These are phyloP conservation scores for Hanseniaspora occidentalis DNA, from an alignment of 805 yeast species.

Conservation along the genomic window DNA sequence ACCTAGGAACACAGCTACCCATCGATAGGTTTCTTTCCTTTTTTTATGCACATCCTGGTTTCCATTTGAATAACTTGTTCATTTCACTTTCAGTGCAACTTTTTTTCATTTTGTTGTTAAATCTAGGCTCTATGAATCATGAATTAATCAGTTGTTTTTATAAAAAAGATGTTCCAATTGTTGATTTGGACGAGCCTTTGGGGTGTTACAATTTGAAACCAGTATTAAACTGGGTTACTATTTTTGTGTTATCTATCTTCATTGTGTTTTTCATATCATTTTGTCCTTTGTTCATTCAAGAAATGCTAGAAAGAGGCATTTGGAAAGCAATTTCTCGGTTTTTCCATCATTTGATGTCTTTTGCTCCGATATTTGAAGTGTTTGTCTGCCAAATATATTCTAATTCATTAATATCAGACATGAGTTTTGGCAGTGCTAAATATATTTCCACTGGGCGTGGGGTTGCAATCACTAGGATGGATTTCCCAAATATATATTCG, in stretches of 20 bases:
- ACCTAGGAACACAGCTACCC: conserved; percentile 80
- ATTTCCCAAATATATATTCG: conserved; percentile 61
- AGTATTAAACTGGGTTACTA: conserved; percentile 78
- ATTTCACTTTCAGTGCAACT: conserved; percentile 79
- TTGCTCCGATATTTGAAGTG: conserved; percentile 89
- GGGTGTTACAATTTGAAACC: conserved; percentile 85
- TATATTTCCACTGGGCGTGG: conserved; percentile 92
- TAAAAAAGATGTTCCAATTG: conserved; percentile 52
- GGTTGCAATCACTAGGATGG: conserved; percentile 72
- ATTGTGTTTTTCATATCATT: conserved; percentile 90
- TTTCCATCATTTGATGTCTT: conserved; percentile 60
- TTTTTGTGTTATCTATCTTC: conserved; percentile 80
- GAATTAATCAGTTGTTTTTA: conserved; percentile 63
- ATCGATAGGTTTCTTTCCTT: conserved; percentile 83
- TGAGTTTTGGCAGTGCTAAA: conserved; percentile 83
- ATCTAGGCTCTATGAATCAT: conserved; percentile 64
- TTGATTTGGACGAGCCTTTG: conserved; percentile 59
- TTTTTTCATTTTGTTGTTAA: conserved; percentile 69
- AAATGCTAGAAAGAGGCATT: conserved; percentile 72
- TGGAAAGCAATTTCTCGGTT: conserved; percentile 63
- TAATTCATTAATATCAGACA: conserved; percentile 56
- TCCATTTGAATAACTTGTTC: conserved; percentile 82
- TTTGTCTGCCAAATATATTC: conserved; percentile 92
- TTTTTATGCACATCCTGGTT: conserved; percentile 95
- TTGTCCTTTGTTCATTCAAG: conserved; percentile 79